Conservation (phyloP, 148 eudicot genomes). For the Silene conica region DNA sequence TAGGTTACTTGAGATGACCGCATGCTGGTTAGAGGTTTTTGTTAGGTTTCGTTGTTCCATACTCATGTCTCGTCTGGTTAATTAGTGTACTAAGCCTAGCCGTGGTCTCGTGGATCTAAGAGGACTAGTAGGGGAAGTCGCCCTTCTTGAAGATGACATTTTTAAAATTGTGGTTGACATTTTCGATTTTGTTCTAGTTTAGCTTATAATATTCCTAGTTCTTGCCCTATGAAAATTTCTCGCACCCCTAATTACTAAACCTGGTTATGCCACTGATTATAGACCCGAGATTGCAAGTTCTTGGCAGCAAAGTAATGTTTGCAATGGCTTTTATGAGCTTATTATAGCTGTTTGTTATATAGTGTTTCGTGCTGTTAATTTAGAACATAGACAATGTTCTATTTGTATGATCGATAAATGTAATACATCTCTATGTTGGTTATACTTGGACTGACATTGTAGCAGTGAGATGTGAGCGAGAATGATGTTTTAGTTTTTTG, state of each 20-base stretch:
- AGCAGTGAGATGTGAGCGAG: no score
- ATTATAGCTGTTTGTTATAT: not conserved
- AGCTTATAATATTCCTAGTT: no score
- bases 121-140: not conserved
- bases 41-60: not conserved
- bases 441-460: no score
- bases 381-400: no score
- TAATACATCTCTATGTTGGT: no score
- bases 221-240: no score
- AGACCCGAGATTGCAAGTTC: no score
- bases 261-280: no score
- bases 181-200: no score
- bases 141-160: not conserved
- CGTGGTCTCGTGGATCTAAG: not conserved
- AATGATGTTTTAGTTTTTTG: no score
- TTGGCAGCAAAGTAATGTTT: not conserved
- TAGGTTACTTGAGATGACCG: constrained; percentile 1
- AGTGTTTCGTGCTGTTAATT: not conserved
- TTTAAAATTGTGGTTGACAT: not conserved
- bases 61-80: not conserved
- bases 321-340: not conserved
- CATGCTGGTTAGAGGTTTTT: not conserved
- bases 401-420: no score
- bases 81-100: not conserved
- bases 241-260: no score